phyloP scores from a whole-genome alignment of 2,329 filamentous ascomycete species.

The Penicillium sp. region DNA sequence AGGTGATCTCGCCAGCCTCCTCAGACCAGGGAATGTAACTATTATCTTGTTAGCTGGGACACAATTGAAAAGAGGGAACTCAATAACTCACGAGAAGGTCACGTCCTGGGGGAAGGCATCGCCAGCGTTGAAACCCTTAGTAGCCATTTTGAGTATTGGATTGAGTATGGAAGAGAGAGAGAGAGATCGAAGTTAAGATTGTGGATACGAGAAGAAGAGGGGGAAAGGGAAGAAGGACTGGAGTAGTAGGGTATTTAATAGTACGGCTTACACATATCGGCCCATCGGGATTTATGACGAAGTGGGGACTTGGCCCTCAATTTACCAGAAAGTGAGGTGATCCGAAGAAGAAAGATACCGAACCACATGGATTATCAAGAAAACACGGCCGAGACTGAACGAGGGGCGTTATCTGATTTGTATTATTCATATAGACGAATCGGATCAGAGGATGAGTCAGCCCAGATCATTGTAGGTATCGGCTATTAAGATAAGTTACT shows the following conservation, averaged over 20 bases:
- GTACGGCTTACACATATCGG: conserved; percentile 28
- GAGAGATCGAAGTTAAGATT: conserved; percentile 6
- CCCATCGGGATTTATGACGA: conserved; percentile 27
- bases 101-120: conserved; percentile 80
- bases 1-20: conserved; percentile 66
- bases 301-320: conserved; percentile 13
- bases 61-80: background rate
- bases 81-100: conserved; percentile 64
- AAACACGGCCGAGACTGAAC: conserved; percentile 37
- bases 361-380: conserved; percentile 37
- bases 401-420: background rate
- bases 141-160: conserved; percentile 51
- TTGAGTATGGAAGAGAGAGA: conserved; percentile 7
- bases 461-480: background rate
- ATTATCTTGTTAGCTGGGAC: conserved; percentile 4
- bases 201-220: conserved; percentile 9
- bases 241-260: conserved; percentile 20
- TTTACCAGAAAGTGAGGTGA: conserved; percentile 31
- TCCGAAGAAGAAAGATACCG: conserved; percentile 39
- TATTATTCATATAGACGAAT: background rate
- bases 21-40: conserved; percentile 76
- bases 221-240: conserved; percentile 6
- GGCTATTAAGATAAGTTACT: background rate
- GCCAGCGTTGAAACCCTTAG: conserved; percentile 69
- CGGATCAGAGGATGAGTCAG: background rate